Conservation (phyloP, 768 basidiomycete species). For the Lactarius tabidus region DNA sequence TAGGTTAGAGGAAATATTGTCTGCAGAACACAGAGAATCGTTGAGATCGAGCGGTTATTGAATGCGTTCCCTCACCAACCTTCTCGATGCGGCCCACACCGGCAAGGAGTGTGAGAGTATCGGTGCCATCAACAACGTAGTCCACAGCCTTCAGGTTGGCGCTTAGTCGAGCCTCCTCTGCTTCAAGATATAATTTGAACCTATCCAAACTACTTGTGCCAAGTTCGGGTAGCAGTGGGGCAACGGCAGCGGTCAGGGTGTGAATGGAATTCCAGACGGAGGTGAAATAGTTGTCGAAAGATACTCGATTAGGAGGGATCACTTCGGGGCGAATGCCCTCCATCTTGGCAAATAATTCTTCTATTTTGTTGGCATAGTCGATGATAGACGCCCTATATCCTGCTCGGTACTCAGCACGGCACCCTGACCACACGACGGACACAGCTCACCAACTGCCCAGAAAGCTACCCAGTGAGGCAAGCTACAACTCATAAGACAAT, state of each 20-base stretch:
- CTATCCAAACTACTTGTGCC: conserved; percentile 7
- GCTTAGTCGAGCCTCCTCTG: conserved; percentile 29
- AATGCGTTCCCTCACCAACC: conserved; percentile 18
- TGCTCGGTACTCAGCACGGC: background rate
- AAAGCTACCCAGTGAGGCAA: conserved; percentile 34
- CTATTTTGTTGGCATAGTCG: conserved; percentile 19
- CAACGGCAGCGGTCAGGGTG: conserved; percentile 5
- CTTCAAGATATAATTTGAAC: conserved; percentile 27
- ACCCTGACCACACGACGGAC: background rate
- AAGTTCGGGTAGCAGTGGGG: background rate
- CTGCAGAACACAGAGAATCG: background rate
- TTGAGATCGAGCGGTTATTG: background rate
- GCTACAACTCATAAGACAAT: conserved; percentile 12
- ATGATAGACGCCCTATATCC: conserved; percentile 20
- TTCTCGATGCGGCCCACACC: conserved; percentile 32
- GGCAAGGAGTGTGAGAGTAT: conserved; percentile 30
- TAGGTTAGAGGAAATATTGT: conserved; percentile 21
- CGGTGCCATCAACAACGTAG: conserved; percentile 31
- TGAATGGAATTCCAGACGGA: background rate
- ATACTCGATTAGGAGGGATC: conserved; percentile 9
- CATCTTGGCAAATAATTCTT: conserved; percentile 16
- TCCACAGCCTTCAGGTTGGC: conserved; percentile 28
- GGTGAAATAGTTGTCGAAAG: background rate
- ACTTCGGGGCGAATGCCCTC: conserved; percentile 11
- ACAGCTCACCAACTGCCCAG: conserved; percentile 29